phyloP scores from a whole-genome alignment of 176 grass and related monocot genomes.

The Oryza brachyantha region DNA sequence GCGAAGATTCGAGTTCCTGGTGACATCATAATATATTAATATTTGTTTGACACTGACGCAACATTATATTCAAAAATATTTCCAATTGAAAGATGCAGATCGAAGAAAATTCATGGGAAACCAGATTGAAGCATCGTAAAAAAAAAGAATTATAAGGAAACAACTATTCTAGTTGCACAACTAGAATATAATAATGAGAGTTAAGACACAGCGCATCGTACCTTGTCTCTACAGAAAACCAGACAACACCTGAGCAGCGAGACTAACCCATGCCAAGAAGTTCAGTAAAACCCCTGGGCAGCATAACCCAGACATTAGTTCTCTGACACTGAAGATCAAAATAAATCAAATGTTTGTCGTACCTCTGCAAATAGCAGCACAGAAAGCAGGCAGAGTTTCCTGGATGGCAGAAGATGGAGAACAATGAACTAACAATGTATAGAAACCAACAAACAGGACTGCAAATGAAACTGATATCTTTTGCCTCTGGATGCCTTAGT shows the following conservation, averaged over 20 bases:
- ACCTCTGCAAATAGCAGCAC: not conserved
- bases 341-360: not conserved
- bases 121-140: not conserved
- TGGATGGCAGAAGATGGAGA: not conserved
- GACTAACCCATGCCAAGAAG: not conserved
- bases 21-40: too few species aligned
- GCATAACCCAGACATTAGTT: not conserved
- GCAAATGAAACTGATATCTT: not conserved
- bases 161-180: not conserved
- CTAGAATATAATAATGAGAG: not conserved
- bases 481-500: not conserved
- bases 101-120: not conserved
- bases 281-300: not conserved
- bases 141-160: not conserved
- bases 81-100: not conserved
- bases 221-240: too few species aligned
- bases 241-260: not conserved
- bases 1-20: too few species aligned
- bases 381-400: not conserved
- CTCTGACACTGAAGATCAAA: not conserved
- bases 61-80: not conserved
- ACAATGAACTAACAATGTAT: not conserved
- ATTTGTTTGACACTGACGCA: too few species aligned
- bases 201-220: not conserved
- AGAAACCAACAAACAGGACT: not conserved